These are phyloP conservation scores for Psilocybe sp. DNA, from an alignment of 768 basidiomycete species.

Conservation along the genomic window DNA sequence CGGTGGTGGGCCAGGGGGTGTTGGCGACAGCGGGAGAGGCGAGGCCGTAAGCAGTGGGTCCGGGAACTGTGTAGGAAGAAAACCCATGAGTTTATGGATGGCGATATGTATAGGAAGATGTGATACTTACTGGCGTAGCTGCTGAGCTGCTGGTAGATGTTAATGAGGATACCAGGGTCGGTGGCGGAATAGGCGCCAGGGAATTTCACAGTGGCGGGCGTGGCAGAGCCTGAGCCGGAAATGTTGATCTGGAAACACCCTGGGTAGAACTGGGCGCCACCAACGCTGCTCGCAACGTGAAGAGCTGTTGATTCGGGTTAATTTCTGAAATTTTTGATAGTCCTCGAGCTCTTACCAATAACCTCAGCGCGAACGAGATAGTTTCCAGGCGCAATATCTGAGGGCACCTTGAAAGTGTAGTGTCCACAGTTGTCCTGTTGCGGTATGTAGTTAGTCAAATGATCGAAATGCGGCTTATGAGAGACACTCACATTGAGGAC, in stretches of 20 bases:
- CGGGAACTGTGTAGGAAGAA: conserved; percentile 32
- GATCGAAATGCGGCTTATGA: not conserved
- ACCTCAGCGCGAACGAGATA: conserved; percentile 78
- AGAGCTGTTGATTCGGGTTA: conserved; percentile 39
- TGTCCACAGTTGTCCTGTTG: conserved; percentile 50
- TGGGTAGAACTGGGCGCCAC: conserved; percentile 79
- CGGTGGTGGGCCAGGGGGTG: conserved; percentile 42
- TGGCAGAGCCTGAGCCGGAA: conserved; percentile 47
- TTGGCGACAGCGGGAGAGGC: conserved; percentile 37
- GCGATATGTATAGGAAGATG: not conserved
- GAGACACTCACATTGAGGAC: conserved; percentile 26
- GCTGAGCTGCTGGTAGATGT: conserved; percentile 41
- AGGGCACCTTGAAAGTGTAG: conserved; percentile 50
- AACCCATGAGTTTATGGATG: not conserved
- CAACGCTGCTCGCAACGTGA: conserved; percentile 50
- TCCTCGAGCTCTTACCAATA: conserved; percentile 37
- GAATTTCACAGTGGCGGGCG: conserved; percentile 48
- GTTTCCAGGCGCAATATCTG: conserved; percentile 56
- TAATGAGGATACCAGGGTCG: conserved; percentile 61
- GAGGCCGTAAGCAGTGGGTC: conserved; percentile 41
- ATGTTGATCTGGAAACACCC: conserved; percentile 60
- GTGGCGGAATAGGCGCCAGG: conserved; percentile 71
- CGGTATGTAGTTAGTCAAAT: conserved; percentile 29
- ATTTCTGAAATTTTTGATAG: conserved; percentile 28
- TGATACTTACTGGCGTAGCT: conserved; percentile 35